phyloP scores from a whole-genome alignment of 2,329 filamentous ascomycete species.

The Pseudogymnoascus pannorum region DNA sequence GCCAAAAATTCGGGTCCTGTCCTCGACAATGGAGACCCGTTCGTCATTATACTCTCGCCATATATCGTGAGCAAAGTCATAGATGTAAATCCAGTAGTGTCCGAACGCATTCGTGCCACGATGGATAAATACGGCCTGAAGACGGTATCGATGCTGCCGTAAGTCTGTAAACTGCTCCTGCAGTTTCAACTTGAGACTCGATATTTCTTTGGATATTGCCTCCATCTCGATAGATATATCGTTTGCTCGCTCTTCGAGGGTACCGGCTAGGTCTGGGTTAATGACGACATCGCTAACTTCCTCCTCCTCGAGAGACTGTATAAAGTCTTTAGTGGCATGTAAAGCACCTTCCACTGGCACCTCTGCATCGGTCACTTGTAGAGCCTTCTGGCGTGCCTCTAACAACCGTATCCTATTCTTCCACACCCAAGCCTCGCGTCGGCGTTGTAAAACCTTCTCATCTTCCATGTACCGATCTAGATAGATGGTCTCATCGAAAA shows the following conservation, averaged over 20 bases:
- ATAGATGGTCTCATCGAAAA: slow-evolving; percentile 74
- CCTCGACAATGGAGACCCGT: slow-evolving; percentile 60
- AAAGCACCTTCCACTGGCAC: slow-evolving; percentile 26
- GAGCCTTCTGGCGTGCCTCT: slow-evolving; percentile 32
- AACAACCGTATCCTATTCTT: slow-evolving; percentile 55
- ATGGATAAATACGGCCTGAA: slow-evolving; percentile 93
- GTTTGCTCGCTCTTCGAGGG: slow-evolving; percentile 38
- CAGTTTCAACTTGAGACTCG: slow-evolving; percentile 29
- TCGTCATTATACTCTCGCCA: slow-evolving; percentile 97
- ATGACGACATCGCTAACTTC: slow-evolving; percentile 36
- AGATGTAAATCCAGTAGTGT: slow-evolving; percentile 96
- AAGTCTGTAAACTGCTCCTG: slow-evolving; percentile 54
- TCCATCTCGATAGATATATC: slow-evolving; percentile 40
- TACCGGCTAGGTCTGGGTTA: slow-evolving; percentile 32
- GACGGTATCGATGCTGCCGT: slow-evolving; percentile 62
- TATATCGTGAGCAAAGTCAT: slow-evolving; percentile 70
- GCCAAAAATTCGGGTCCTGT: slow-evolving; percentile 61
- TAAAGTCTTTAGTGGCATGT: slow-evolving; percentile 31
- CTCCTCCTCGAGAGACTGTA: slow-evolving; percentile 37
- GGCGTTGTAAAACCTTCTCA: slow-evolving; percentile 51
- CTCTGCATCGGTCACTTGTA: slow-evolving; percentile 20
- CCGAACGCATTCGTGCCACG: slow-evolving; percentile 64
- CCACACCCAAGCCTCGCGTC: slow-evolving; percentile 67
- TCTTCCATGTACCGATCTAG: slow-evolving; percentile 82
- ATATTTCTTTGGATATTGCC: slow-evolving; percentile 39